Evolutionary conservation across 441 rosid species (phyloP).

Genomic region (Jatropha podagrica): DNA sequence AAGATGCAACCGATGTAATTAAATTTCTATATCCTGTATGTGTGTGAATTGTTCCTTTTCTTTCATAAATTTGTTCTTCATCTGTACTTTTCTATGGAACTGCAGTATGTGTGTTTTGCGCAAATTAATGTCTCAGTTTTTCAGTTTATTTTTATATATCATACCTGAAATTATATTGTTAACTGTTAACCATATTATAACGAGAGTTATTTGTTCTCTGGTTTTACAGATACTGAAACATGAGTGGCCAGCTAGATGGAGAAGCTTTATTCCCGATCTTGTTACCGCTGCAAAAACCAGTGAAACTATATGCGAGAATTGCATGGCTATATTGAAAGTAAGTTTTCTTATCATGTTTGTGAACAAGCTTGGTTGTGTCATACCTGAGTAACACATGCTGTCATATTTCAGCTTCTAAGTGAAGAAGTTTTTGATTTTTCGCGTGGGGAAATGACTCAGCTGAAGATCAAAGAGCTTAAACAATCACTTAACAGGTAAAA

Average conservation of each 20-base stretch:
- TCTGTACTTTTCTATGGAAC: neutral
- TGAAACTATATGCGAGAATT: conserved; percentile 98
- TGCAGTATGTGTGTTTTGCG: neutral
- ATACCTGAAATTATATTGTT: neutral
- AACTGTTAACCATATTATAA: neutral
- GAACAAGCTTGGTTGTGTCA: neutral
- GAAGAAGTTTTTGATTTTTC: conserved; percentile 99
- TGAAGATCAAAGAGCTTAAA: conserved; percentile 96
- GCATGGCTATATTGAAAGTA: conserved; percentile 98
- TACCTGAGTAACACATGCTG: conserved; percentile 23
- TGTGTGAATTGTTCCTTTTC: neutral
- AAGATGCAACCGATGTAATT: neutral
- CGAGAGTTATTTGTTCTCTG: neutral
- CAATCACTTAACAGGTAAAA: conserved; percentile 90
- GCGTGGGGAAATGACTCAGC: conserved; percentile 99
- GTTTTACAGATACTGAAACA: conserved; percentile 90
- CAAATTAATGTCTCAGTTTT: neutral
- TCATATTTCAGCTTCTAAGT: conserved; percentile 74
- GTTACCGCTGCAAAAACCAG: conserved; percentile 99
- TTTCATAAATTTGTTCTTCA: neutral
- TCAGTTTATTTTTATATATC: neutral
- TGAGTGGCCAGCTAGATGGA: conserved; percentile 99
- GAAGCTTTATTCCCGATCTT: conserved; percentile 97
- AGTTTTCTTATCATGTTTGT: conserved; percentile 22
- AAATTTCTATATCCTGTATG: neutral